phyloP scores from a whole-genome alignment of 768 basidiomycete species.

The Lactarius psammicola region DNA sequence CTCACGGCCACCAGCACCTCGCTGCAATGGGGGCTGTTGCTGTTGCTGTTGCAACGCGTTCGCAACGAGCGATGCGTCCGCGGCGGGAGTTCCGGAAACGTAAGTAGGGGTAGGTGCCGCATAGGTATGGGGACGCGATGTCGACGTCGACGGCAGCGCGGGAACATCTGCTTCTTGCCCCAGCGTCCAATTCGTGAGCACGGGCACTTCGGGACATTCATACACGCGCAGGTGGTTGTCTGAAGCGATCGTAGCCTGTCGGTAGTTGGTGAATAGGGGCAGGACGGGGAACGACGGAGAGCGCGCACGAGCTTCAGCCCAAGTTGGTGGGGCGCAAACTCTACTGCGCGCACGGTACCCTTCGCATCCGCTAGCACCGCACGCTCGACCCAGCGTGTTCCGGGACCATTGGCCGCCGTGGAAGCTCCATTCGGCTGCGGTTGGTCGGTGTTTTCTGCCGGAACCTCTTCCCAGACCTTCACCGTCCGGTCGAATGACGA shows the following conservation, averaged over 20 bases:
- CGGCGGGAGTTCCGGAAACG: conserved; percentile 47
- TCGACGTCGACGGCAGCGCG: conserved; percentile 47
- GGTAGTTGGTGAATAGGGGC: not conserved
- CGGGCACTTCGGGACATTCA: conserved; percentile 79
- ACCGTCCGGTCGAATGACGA: conserved; percentile 89
- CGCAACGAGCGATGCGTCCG: conserved; percentile 58
- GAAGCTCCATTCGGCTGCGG: conserved; percentile 33
- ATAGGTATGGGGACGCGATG: conserved; percentile 50
- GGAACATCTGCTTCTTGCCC: conserved; percentile 75
- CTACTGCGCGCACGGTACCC: conserved; percentile 80
- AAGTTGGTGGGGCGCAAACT: conserved; percentile 85
- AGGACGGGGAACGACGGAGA: not conserved
- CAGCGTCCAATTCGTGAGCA: conserved; percentile 71
- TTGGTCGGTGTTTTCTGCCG: conserved; percentile 33
- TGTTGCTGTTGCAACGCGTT: conserved; percentile 59
- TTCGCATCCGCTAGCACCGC: conserved; percentile 78
- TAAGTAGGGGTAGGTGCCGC: conserved; percentile 74
- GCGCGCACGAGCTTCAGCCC: conserved; percentile 79
- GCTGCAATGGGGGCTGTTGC: conserved; percentile 35
- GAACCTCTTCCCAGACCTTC: conserved; percentile 84
- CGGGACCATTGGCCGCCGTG: conserved; percentile 24
- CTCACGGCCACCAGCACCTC: conserved; percentile 62
- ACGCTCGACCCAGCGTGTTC: conserved; percentile 65
- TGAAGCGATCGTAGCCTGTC: conserved; percentile 81
- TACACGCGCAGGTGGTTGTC: conserved; percentile 89